Conservation (phyloP, 306 rosid genomes). For the Citrullus amarus region DNA sequence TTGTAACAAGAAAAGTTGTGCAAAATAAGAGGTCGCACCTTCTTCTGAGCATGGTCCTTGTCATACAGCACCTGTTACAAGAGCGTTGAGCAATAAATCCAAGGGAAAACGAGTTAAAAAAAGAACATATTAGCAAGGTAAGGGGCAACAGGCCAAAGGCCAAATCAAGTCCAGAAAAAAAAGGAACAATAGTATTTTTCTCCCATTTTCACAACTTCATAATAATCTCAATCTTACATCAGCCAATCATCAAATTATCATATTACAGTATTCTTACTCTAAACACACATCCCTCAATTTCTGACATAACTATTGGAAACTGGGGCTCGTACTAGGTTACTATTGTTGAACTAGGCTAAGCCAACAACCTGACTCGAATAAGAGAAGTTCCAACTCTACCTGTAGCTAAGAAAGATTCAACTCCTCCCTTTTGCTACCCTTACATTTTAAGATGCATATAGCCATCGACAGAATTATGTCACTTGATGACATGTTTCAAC, state of each 20-base stretch:
- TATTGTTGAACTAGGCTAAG: neutral
- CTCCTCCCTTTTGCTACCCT: neutral
- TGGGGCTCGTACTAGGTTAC: neutral
- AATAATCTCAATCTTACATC: neutral
- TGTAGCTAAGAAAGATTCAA: neutral
- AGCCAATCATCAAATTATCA: neutral
- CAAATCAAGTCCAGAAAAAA: neutral
- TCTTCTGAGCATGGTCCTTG: conserved; percentile 63
- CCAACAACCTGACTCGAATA: neutral
- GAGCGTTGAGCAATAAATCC: conserved; percentile 8
- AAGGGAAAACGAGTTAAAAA: neutral
- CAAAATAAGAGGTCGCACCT: conserved; percentile 34
- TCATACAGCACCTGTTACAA: conserved; percentile 64
- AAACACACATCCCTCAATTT: neutral
- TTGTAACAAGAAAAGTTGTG: conserved; percentile 3
- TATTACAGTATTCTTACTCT: neutral
- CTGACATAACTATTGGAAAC: neutral
- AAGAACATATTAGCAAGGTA: neutral
- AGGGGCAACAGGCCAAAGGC: neutral
- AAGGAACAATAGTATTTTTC: neutral
- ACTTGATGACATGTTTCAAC: neutral
- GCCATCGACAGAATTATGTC: neutral
- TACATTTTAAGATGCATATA: neutral
- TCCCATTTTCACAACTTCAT: neutral
- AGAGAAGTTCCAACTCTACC: neutral